phyloP scores from a whole-genome alignment of 2,329 filamentous ascomycete species.

The Talaromyces sp. region DNA sequence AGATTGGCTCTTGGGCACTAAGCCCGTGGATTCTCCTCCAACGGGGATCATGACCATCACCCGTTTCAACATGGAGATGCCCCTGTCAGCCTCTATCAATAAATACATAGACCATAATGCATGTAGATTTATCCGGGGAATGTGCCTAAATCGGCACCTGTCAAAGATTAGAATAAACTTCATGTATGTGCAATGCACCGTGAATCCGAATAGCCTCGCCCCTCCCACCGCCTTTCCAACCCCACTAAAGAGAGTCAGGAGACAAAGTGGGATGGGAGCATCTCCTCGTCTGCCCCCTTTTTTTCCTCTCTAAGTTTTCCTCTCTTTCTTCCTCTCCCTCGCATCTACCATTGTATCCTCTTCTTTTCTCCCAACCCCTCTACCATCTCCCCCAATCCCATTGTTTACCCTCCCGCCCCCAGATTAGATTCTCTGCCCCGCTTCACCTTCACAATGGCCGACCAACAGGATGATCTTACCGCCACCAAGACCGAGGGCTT shows the following conservation, averaged over 20 bases:
- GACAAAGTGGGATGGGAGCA: conserved; percentile 13
- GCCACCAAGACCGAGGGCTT: conserved; percentile 91
- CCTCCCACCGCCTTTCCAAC: conserved; percentile 37
- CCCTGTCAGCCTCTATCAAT: no score
- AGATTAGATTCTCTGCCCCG: conserved; percentile 18
- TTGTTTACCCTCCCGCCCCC: conserved; percentile 8
- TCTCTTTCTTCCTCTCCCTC: conserved; percentile 8
- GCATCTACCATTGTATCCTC: no score
- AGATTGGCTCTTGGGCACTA: conserved; percentile 5
- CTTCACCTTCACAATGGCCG: conserved; percentile 60
- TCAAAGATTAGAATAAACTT: not conserved
- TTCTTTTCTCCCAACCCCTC: conserved; percentile 5
- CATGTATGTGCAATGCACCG: not conserved
- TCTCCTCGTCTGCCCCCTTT: conserved; percentile 6
- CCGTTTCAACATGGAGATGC: not conserved
- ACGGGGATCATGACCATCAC: not conserved
- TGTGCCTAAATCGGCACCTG: not conserved
- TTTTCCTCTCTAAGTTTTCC: conserved; percentile 11
- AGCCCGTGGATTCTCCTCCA: not conserved
- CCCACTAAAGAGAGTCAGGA: conserved; percentile 30
- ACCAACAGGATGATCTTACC: conserved; percentile 73
- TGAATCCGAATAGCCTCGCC: conserved; percentile 30
- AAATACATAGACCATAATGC: not conserved
- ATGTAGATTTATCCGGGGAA: not conserved
- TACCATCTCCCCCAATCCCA: not conserved